phyloP scores from a whole-genome alignment of 2,329 filamentous ascomycete species.

The Aspergillus novofumigatus region DNA sequence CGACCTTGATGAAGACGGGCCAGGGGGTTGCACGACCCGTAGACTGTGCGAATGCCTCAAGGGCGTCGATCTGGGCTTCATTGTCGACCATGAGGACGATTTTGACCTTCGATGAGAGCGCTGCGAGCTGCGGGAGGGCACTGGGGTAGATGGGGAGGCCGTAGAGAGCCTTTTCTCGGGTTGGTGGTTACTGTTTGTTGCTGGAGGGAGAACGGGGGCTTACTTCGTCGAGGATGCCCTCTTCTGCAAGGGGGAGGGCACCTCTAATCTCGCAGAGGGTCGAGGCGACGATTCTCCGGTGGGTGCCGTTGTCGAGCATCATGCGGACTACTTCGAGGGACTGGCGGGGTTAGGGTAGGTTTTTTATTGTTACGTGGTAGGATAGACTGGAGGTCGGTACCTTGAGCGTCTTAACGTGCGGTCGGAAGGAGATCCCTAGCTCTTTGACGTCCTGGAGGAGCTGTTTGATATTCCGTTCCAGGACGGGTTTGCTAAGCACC shows the following conservation, averaged over 20 bases:
- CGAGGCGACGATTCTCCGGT: constrained; percentile 39
- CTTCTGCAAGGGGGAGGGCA: constrained; percentile 35
- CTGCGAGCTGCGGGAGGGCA: constrained; percentile 26
- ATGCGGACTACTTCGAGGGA: constrained; percentile 35
- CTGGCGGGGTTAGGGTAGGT: background rate
- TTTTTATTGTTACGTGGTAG: background rate
- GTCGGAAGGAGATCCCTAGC: constrained; percentile 37
- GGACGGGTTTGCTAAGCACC: constrained; percentile 35
- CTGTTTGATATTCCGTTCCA: constrained; percentile 36
- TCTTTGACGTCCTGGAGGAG: constrained; percentile 39
- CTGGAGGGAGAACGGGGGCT: background rate
- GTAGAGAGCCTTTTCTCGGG: constrained; percentile 29
- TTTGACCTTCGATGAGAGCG: constrained; percentile 25
- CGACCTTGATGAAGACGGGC: constrained; percentile 25
- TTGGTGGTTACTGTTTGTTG: background rate
- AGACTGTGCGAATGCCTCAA: constrained; percentile 12
- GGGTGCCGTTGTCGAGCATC: constrained; percentile 39
- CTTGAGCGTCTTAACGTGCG: constrained; percentile 47
- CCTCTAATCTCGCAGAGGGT: constrained; percentile 42
- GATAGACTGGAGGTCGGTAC: constrained; percentile 13
- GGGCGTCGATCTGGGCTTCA: constrained; percentile 19
- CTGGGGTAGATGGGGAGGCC: constrained; percentile 39
- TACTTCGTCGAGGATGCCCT: constrained; percentile 41
- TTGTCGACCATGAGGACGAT: constrained; percentile 37
- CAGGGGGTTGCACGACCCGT: constrained; percentile 4